Evolutionary conservation across 768 basidiomycete species (phyloP), one percentile per base, ranked within the genome.

Genomic region (Amanita fuliginea): DNA sequence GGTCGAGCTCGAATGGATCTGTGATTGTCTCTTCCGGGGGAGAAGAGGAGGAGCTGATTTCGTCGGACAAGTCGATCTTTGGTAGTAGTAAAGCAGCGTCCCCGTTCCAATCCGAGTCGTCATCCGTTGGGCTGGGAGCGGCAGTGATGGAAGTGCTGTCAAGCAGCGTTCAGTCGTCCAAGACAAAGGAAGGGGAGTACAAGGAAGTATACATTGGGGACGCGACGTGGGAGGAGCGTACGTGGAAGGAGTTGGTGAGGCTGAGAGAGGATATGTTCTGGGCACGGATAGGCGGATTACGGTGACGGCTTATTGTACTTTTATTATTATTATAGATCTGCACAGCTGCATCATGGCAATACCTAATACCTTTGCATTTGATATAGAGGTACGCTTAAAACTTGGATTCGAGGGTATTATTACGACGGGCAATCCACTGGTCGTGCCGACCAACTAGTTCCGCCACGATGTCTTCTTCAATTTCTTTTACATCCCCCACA

Each of bases 391-490:
- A 37, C 35, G 14, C n/a, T 18, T 14, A 36, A n/a, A n/a, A n/a
- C n/a, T n/a, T n/a, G n/a, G 35, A 36, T 36, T 18, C n/a, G n/a
- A 11, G 35, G 35, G 35, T 36, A 36, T 26, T 37, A n/a, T 45
- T 33, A 11, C n/a, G 33, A 24, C 52, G 57, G 22, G 58, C 63
- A 36, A 85, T 76, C 90, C 93, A 97, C 24, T 59, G 64, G 3
- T 69, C 67, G 65, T 99, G 95, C 54, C 86, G 73, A 56, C 64
- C 69, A 4, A 89, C 77, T 43, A 98, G 68, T 59, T 89, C 86
- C 1, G 60, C 64, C 1, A 98, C 70, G 53, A 98, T 97, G 49
- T 91, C 81, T 59, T 94, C 87, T 63, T 99, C 95, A 33, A 99
- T 98, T 67, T 99, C 95, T 53, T 81, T 81, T 28, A 67, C 67